These are phyloP conservation scores for Penicillium oxalicum DNA, from an alignment of 2,329 filamentous ascomycete genomes.

Conservation along the genomic window DNA sequence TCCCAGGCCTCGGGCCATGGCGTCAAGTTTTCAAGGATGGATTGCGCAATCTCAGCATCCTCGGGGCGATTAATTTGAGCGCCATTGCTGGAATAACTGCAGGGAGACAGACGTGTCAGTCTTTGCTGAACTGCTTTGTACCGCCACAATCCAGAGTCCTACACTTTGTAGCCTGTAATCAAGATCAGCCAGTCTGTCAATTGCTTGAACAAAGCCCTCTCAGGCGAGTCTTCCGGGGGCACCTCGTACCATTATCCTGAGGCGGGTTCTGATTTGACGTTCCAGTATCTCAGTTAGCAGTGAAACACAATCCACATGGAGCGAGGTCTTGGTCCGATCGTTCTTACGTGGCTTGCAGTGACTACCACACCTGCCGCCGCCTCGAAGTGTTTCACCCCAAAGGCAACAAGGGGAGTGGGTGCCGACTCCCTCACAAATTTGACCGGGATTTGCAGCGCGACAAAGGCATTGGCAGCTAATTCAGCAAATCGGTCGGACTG, in stretches of 20 bases:
- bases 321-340: neutral
- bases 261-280: conserved; percentile 47
- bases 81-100: conserved; percentile 56
- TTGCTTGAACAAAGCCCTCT: no score
- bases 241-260: conserved; percentile 50
- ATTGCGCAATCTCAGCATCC: conserved; percentile 52
- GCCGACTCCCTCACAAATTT: conserved; percentile 52
- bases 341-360: conserved; percentile 54
- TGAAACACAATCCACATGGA: neutral
- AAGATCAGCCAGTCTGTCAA: conserved; percentile 9
- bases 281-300: conserved; percentile 6
- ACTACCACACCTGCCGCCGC: conserved; percentile 60
- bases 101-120: neutral
- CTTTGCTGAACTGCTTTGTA: neutral
- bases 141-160: conserved; percentile 7
- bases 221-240: no score
- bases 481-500: conserved; percentile 57
- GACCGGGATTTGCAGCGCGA: conserved; percentile 53
- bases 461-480: conserved; percentile 55
- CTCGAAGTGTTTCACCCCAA: conserved; percentile 49
- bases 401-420: conserved; percentile 59
- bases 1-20: conserved; percentile 44
- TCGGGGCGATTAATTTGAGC: conserved; percentile 61
- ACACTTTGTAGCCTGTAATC: conserved; percentile 54
- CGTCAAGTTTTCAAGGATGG: conserved; percentile 51